A percentile compares a stretch with the other conserved stretches of the same genome.
phyloP scores from a whole-genome alignment of 2,329 filamentous ascomycete species.

The Diatrype stigma region DNA sequence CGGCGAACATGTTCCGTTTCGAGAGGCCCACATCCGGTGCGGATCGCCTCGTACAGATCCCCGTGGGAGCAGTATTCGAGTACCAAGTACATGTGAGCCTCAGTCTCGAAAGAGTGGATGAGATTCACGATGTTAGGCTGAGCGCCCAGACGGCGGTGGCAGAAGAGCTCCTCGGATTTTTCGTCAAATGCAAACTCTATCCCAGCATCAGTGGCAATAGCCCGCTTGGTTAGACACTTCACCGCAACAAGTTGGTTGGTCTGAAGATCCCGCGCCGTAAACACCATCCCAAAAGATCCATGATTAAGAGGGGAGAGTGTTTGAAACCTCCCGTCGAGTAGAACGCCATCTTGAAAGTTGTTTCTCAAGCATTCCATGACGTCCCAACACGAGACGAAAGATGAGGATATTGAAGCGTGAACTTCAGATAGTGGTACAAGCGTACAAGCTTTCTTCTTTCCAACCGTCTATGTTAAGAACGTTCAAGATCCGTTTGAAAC shows the following conservation, averaged over 20 bases:
- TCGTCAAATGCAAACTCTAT: conserved; percentile 73
- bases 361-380: conserved; percentile 83
- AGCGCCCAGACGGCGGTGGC: conserved; percentile 72
- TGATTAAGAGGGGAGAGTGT: conserved; percentile 94
- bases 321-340: conserved; percentile 85
- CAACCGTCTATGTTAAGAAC: conserved; percentile 25
- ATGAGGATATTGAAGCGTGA: conserved; percentile 16
- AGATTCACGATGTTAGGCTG: conserved; percentile 95
- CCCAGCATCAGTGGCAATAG: conserved; percentile 55
- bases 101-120: conserved; percentile 85
- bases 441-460: conserved; percentile 18
- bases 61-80: conserved; percentile 94
- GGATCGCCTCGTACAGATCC: conserved; percentile 96
- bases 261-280: conserved; percentile 76
- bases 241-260: conserved; percentile 83
- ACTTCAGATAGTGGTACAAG: conserved; percentile 25
- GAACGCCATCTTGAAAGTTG: conserved; percentile 71
- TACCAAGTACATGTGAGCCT: conserved; percentile 84
- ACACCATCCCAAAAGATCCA: conserved; percentile 98
- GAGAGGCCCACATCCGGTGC: conserved; percentile 77
- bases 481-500: conserved; percentile 19
- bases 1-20: conserved; percentile 95
- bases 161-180: conserved; percentile 72
- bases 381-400: conserved; percentile 28
- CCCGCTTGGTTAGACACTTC: conserved; percentile 89